These are phyloP conservation scores for Cercospora sp. DNA, from an alignment of 2,329 filamentous ascomycete species.

Conservation along the genomic window DNA sequence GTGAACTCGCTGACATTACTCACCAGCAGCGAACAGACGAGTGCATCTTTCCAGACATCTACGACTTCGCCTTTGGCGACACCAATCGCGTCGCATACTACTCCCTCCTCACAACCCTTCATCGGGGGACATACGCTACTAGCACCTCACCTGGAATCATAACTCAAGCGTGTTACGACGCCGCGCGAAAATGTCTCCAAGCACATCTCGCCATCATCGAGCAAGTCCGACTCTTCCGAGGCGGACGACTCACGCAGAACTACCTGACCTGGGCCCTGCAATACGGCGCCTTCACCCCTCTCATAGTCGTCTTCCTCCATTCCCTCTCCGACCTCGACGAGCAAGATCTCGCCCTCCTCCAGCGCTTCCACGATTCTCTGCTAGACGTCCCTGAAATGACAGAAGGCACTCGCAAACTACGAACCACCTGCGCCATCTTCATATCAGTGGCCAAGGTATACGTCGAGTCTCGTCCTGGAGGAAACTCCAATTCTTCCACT, in stretches of 20 bases:
- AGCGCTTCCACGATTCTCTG: conserved; percentile 17
- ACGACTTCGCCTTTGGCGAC: conserved; percentile 9
- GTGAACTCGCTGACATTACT: neutral
- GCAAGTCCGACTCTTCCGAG: conserved; percentile 6
- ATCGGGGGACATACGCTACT: conserved; percentile 16
- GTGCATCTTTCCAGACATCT: conserved; percentile 14
- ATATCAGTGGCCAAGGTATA: conserved; percentile 17
- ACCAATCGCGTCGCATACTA: conserved; percentile 15
- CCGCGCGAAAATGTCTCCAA: conserved; percentile 17
- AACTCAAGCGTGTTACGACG: conserved; percentile 19
- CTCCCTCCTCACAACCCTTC: conserved; percentile 18
- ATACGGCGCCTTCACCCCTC: conserved; percentile 20
- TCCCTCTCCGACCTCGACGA: conserved; percentile 16
- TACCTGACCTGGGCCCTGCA: conserved; percentile 20
- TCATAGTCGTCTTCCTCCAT: conserved; percentile 23
- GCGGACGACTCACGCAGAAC: conserved; percentile 9
- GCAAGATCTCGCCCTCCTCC: conserved; percentile 15
- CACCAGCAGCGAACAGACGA: neutral
- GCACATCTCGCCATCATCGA: conserved; percentile 16
- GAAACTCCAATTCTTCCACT: neutral
- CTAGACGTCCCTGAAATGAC: conserved; percentile 8
- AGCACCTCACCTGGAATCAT: conserved; percentile 14
- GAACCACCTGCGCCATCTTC: conserved; percentile 18
- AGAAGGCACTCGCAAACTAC: conserved; percentile 13
- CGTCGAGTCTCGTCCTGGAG: conserved; percentile 7